A percentile compares a stretch with the other conserved stretches of the same genome.
Conservation (phyloP, 129 eudicot species). For the Pulicaria dysenterica region DNA sequence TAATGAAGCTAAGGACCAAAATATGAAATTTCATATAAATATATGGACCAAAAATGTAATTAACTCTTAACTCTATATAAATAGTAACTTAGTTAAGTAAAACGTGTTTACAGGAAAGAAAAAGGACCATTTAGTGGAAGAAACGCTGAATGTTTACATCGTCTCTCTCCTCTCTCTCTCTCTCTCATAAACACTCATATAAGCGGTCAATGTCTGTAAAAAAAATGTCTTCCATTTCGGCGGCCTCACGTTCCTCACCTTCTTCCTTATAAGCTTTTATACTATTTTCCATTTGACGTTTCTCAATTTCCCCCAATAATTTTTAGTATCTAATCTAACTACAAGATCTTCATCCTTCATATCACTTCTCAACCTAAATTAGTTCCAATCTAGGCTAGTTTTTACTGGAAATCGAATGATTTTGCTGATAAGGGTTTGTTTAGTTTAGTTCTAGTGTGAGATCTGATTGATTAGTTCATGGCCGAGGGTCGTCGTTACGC, state of each 20-base stretch:
- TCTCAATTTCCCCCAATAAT: slow-evolving; percentile 12
- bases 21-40: no score
- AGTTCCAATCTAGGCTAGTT: background rate
- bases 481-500: slow-evolving; percentile 64
- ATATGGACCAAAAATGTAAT: no score
- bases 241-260: slow-evolving; percentile 45
- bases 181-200: slow-evolving; percentile 9
- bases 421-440: slow-evolving; percentile 3
- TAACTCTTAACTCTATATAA: no score
- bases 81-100: background rate
- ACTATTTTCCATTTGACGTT: slow-evolving; percentile 1
- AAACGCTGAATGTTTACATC: slow-evolving; percentile 26
- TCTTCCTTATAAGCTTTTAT: slow-evolving; percentile 5
- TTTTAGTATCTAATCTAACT: background rate
- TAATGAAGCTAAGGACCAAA: no score
- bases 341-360: slow-evolving; percentile 27
- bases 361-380: background rate
- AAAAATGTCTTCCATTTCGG: slow-evolving; percentile 60
- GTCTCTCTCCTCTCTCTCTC: slow-evolving; percentile 10
- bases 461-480: slow-evolving; percentile 43
- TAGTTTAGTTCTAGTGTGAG: slow-evolving; percentile 28
- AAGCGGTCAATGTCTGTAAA: slow-evolving; percentile 20
- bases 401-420: slow-evolving; percentile 16
- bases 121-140: slow-evolving; percentile 24
- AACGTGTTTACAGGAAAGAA: slow-evolving; percentile 14